Evolutionary conservation across 2,329 filamentous ascomycete species (phyloP).

Genomic region (Penicillium fuscoglaucum): DNA sequence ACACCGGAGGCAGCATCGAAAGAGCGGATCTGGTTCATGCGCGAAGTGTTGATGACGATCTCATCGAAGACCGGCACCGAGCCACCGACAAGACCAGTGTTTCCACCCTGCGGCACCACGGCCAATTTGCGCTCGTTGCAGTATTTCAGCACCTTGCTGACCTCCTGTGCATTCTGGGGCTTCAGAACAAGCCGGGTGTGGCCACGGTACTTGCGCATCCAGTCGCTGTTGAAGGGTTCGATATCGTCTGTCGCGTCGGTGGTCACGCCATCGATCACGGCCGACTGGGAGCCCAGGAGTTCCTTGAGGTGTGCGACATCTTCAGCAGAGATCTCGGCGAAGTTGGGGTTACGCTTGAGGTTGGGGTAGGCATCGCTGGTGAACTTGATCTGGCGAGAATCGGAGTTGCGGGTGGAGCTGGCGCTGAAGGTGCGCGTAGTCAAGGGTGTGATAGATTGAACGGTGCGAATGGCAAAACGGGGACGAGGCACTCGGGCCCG

Average conservation of each 20-base stretch:
- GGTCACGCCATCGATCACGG: slow-evolving; percentile 80
- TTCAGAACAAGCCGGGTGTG: slow-evolving; percentile 85
- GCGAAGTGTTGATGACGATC: slow-evolving; percentile 85
- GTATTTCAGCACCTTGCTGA: slow-evolving; percentile 87
- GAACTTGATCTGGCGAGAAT: slow-evolving; percentile 59
- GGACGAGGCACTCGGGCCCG: slow-evolving; percentile 35
- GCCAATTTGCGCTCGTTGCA: slow-evolving; percentile 92
- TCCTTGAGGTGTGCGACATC: slow-evolving; percentile 82
- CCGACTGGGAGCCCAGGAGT: slow-evolving; percentile 75
- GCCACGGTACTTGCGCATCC: slow-evolving; percentile 98
- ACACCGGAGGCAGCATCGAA: slow-evolving; percentile 94
- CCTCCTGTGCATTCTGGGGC: slow-evolving; percentile 79
- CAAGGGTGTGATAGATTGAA: slow-evolving; percentile 19
- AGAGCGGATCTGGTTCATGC: slow-evolving; percentile 86
- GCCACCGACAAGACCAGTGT: slow-evolving; percentile 92
- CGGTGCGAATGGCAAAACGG: slow-evolving; percentile 26
- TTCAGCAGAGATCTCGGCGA: slow-evolving; percentile 66
- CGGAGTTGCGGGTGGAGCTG: slow-evolving; percentile 27
- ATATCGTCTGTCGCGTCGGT: slow-evolving; percentile 75
- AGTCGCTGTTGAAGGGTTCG: slow-evolving; percentile 91
- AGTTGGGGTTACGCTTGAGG: slow-evolving; percentile 75
- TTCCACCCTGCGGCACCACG: slow-evolving; percentile 95
- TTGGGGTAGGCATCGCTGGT: slow-evolving; percentile 80
- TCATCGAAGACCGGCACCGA: slow-evolving; percentile 98
- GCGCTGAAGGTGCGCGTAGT: slow-evolving; percentile 34